Evolutionary conservation across 2,329 filamentous ascomycete species (phyloP).

Genomic region (Epichloe aotearoae): DNA sequence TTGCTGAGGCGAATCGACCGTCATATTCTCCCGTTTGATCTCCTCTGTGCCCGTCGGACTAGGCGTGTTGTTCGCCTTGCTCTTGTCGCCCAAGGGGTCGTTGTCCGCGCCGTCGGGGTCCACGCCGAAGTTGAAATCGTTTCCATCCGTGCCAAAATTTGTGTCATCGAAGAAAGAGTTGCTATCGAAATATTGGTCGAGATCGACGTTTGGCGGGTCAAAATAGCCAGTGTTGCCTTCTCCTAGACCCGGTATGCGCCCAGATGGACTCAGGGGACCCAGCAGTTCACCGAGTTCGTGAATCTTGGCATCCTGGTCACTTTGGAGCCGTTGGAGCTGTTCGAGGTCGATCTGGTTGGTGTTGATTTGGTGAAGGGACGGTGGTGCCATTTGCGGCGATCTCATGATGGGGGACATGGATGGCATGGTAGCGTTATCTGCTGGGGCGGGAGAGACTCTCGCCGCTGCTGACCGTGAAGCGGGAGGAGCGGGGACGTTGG

Average conservation of each 20-base stretch:
- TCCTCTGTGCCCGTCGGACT: conserved; percentile 39
- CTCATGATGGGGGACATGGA: conserved; percentile 40
- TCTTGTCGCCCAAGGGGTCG: background rate
- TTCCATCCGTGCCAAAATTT: conserved; percentile 28
- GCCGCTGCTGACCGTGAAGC: conserved; percentile 4
- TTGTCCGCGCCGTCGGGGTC: conserved; percentile 19
- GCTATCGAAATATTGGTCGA: conserved; percentile 38
- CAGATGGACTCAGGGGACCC: conserved; percentile 67
- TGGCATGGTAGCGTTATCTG: conserved; percentile 15
- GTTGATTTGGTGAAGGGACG: conserved; percentile 48
- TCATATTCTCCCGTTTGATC: conserved; percentile 30
- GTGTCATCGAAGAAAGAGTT: conserved; percentile 25
- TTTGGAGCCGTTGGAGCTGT: conserved; percentile 63
- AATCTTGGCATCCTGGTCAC: conserved; percentile 65
- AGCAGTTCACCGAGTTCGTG: conserved; percentile 61
- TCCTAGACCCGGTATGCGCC: conserved; percentile 59
- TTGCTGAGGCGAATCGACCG: conserved; percentile 13
- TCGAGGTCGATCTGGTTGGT: conserved; percentile 66
- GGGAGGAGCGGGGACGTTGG: conserved; percentile 10
- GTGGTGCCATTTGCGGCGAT: conserved; percentile 13
- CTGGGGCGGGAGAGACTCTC: conserved; percentile 13
- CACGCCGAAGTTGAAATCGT: conserved; percentile 39
- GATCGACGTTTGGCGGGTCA: conserved; percentile 27
- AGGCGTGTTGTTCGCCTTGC: conserved; percentile 23
- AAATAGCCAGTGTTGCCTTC: conserved; percentile 25